Evolutionary conservation across 1,284 basidiomycete genomes (phyloP).

Genomic region (Sporisorium reilianum): DNA sequence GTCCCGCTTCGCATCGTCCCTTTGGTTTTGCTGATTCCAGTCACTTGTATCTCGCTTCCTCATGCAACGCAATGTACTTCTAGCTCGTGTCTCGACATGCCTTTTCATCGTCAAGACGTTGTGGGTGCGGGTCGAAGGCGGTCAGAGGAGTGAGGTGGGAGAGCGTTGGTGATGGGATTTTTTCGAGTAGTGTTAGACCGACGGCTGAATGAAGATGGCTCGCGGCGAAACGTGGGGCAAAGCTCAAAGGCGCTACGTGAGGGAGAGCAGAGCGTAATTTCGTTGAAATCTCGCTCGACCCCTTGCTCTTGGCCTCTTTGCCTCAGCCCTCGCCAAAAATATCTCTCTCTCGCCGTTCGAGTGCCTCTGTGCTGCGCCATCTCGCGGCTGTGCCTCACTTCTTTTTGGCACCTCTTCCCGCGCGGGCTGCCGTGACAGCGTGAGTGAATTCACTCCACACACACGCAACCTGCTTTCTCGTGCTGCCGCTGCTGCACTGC

Average conservation of each 20-base stretch:
- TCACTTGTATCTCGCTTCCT: neutral
- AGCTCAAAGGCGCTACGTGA: neutral
- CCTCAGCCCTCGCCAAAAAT: neutral
- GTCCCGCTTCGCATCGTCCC: neutral
- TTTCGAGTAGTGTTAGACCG: neutral
- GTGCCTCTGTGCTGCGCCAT: conserved; percentile 10
- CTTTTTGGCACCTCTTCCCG: neutral
- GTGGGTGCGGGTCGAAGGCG: too few species aligned
- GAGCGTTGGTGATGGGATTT: neutral
- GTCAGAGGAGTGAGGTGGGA: neutral
- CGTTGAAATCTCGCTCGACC: neutral
- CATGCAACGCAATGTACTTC: conserved; percentile 29
- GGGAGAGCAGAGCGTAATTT: neutral
- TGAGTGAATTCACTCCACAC: conserved; percentile 15
- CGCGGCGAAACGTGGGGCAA: neutral
- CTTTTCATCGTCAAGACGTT: neutral
- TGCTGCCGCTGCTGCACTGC: neutral
- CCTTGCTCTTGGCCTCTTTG: too few species aligned
- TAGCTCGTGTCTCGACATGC: neutral
- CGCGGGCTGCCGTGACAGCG: neutral
- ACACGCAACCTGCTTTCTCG: conserved; percentile 1
- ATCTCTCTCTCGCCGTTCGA: neutral
- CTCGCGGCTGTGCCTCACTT: neutral
- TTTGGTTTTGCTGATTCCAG: too few species aligned
- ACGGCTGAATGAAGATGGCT: neutral